Base-by-base conservation (phyloP, 345 rosid species). In the Eutrema yunnanense region DNA sequence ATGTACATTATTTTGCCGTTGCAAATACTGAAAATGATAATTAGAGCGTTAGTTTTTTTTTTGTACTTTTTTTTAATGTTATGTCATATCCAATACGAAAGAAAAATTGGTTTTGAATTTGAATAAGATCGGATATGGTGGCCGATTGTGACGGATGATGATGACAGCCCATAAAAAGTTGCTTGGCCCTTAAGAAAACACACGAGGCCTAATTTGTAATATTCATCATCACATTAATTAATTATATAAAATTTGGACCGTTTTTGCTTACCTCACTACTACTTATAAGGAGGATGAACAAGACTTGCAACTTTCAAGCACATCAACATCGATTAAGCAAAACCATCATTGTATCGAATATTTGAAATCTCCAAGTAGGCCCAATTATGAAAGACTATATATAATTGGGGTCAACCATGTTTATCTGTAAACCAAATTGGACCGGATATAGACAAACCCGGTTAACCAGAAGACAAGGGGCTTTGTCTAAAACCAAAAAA, bases 131-230 rank as follows among this genome's bases (percentile, higher is more conserved):
- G 56, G 56, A 52, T 59, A 65, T 77, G 55, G 67, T 70, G 67
- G 68, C 37, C 30, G 61, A 76, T 54, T 8, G 73, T 50, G 72
- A 77, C 8, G 62, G 43, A 62, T 70, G 80, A 71, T 71, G 56
- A 71, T 71, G 80, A 77, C 73, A 44, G 62, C 75, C 67, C 72
- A 51, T 58, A 38, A 6, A 71, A 51, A 71, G 73, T 72, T 58
- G 73, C 80, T 77, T 77, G 80, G 76, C 33, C 66, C 76, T 77
- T 77, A 77, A 77, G 80, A 49, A 77, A 77, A 36, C 69, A 65
- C 62, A 65, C 72, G 68, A 71, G 62, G 68, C 66, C 54, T 76
- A 62, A 69, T 19, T 55, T 64, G 12, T 44, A 44, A 30, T 4
- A 37, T 6, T 16, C 2, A 30, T 59, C 27, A 44, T 43, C 36